phyloP scores from a whole-genome alignment of 768 basidiomycete species.

The Leucosporidium creatinivorum region DNA sequence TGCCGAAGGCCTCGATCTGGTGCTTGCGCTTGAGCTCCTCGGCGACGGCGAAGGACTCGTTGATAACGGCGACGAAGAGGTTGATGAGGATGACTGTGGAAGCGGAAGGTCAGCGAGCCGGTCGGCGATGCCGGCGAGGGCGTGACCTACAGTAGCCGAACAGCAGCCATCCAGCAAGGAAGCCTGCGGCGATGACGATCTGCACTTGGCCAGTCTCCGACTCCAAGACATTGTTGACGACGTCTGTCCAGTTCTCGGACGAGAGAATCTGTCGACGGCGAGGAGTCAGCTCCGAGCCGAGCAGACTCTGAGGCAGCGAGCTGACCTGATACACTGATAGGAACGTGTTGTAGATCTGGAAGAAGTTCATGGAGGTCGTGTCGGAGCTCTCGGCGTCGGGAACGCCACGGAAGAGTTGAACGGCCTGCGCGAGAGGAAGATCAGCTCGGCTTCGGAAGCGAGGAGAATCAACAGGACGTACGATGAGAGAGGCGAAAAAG shows the following conservation, averaged over 20 bases:
- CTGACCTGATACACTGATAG: slow-evolving; percentile 63
- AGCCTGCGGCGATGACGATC: slow-evolving; percentile 60
- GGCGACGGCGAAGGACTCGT: slow-evolving; percentile 73
- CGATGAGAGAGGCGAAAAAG: slow-evolving; percentile 72
- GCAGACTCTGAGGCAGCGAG: neutral
- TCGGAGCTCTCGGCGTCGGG: slow-evolving; percentile 40
- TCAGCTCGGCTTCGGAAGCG: neutral
- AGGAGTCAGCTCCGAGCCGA: neutral
- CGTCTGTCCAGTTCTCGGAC: slow-evolving; percentile 86
- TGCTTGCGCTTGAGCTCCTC: slow-evolving; percentile 79
- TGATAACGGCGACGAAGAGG: slow-evolving; percentile 80
- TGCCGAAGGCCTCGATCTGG: slow-evolving; percentile 60
- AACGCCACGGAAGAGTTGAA: slow-evolving; percentile 82
- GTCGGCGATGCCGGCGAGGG: neutral
- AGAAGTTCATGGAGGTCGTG: slow-evolving; percentile 58
- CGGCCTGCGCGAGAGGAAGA: slow-evolving; percentile 40
- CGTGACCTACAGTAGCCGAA: slow-evolving; percentile 73
- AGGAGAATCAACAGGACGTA: slow-evolving; percentile 20
- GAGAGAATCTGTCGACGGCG: slow-evolving; percentile 60
- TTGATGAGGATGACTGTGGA: slow-evolving; percentile 74
- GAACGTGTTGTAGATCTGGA: slow-evolving; percentile 75
- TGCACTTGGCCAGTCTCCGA: slow-evolving; percentile 62
- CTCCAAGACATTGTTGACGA: slow-evolving; percentile 56
- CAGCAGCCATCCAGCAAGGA: slow-evolving; percentile 74
- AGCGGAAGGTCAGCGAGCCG: neutral